These are phyloP conservation scores for Xylaria intraflava DNA, from an alignment of 495 filamentous ascomycete species.

Conservation along the genomic window DNA sequence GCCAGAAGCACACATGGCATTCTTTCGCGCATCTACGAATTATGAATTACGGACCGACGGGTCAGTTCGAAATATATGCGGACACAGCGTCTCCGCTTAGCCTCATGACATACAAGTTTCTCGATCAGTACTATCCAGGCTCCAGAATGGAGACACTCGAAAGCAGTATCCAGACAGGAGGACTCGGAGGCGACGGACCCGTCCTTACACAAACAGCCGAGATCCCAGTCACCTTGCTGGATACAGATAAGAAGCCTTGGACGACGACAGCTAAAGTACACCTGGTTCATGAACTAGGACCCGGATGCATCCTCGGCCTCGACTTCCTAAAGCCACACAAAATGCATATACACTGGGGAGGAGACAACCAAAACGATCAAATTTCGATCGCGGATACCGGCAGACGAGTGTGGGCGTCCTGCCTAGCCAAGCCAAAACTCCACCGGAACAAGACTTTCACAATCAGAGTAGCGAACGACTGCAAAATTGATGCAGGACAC, in stretches of 20 bases:
- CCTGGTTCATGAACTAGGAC: not conserved
- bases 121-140: not conserved
- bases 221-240: not conserved
- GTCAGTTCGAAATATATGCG: not conserved
- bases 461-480: not conserved
- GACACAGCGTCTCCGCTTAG: not conserved
- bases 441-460: not conserved
- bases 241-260: not conserved
- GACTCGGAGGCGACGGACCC: not conserved
- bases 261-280: too few species aligned
- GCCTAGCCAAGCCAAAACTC: not conserved
- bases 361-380: not conserved
- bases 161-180: not conserved
- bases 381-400: not conserved
- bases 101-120: not conserved
- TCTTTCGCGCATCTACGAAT: not conserved
- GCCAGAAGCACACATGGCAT: not conserved
- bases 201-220: not conserved
- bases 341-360: not conserved
- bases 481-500: not conserved
- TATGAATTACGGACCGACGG: not conserved
- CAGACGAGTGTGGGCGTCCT: not conserved
- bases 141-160: not conserved
- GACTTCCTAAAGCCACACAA: not conserved
- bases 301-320: not conserved